phyloP scores from a whole-genome alignment of 176 grass and related monocot genomes.

The Musa acuminata region DNA sequence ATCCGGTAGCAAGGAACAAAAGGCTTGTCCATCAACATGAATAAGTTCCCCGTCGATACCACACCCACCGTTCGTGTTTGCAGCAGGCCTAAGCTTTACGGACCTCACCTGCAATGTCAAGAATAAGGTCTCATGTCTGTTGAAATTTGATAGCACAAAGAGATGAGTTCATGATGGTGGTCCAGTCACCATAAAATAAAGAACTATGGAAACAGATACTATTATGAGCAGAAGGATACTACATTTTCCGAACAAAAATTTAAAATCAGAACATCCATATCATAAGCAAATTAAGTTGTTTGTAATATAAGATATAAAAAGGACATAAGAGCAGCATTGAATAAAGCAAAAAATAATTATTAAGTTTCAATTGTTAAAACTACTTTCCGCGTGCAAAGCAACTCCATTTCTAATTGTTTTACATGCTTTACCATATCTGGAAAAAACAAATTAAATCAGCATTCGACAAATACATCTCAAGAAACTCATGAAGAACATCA shows the following conservation, averaged over 20 bases:
- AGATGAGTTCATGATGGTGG: too few relatives aligned
- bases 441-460: too few relatives aligned
- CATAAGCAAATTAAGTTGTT: not conserved
- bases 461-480: not conserved
- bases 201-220: not conserved
- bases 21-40: slow-evolving; percentile 56
- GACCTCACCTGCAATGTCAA: slow-evolving; percentile 56
- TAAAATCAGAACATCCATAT: not conserved
- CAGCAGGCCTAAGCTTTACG: slow-evolving; percentile 74
- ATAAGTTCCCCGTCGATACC: slow-evolving; percentile 93
- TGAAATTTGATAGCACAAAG: not conserved
- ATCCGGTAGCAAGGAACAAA: slow-evolving; percentile 73
- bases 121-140: not conserved
- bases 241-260: too few relatives aligned
- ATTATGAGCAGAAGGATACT: too few relatives aligned
- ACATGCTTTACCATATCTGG: too few relatives aligned
- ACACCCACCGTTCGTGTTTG: slow-evolving; percentile 69
- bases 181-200: not conserved
- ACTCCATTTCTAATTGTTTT: too few relatives aligned
- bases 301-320: not conserved
- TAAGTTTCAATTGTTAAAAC: too few relatives aligned
- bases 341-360: too few relatives aligned
- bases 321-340: not conserved
- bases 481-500: not conserved
- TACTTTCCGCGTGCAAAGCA: too few relatives aligned